phyloP scores from a whole-genome alignment of 345 rosid genomes.

The Salix dunnii region DNA sequence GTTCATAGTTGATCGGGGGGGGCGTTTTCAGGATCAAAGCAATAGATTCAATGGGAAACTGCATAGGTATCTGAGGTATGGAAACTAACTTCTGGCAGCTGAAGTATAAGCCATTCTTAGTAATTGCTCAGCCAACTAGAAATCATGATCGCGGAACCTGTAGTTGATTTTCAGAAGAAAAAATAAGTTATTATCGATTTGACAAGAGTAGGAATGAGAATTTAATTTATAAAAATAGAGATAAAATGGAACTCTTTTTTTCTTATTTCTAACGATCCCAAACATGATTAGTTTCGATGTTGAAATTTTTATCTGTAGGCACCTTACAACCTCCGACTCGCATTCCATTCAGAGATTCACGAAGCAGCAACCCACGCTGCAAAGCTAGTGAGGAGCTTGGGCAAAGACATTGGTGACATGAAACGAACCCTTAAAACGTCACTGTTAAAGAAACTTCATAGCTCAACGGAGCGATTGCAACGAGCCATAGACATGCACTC shows the following conservation, averaged over 20 bases:
- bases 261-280: background rate
- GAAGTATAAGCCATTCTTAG: background rate
- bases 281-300: background rate
- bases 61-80: background rate
- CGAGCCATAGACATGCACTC: constrained; percentile 48
- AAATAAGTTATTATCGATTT: no score
- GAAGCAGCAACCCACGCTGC: constrained; percentile 53
- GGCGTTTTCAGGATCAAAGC: background rate
- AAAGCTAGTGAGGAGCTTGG: constrained; percentile 46
- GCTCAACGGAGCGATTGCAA: constrained; percentile 47
- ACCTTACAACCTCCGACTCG: constrained; percentile 44
- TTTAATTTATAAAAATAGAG: no score
- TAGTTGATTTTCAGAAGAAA: background rate
- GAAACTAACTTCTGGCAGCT: background rate
- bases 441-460: constrained; percentile 43
- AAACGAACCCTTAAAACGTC: constrained; percentile 33
- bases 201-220: background rate
- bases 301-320: constrained; percentile 37
- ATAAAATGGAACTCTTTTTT: no score
- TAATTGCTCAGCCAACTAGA: background rate
- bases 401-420: constrained; percentile 51
- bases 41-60: background rate
- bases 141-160: background rate
- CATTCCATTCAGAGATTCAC: constrained; percentile 46
- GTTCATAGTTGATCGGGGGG: background rate